Percentiles rank a stretch among this genome's conserved stretches.
These are phyloP conservation scores for Leishmania braziliensis DNA, from an alignment of 208 protist genomes.

Conservation along the genomic window DNA sequence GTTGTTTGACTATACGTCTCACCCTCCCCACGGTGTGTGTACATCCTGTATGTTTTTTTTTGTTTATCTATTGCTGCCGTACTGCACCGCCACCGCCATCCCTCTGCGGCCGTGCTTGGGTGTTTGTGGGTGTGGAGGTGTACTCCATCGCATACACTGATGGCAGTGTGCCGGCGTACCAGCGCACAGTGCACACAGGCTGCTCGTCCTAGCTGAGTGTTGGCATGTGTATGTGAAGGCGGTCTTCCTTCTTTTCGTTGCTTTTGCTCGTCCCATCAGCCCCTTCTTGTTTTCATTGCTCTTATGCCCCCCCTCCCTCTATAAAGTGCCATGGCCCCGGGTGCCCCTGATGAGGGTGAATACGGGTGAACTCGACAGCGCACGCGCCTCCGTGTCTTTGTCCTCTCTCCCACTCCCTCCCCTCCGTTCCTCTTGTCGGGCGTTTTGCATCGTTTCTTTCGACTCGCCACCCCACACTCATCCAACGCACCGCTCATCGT, in stretches of 20 bases:
- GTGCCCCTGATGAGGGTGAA: background rate
- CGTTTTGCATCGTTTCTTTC: background rate
- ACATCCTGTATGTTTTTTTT: constrained; percentile 1
- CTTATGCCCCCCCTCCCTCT: background rate
- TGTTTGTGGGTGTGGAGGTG: background rate
- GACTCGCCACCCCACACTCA: background rate
- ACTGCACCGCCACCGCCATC: no score
- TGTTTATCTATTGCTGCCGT: background rate
- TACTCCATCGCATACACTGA: background rate
- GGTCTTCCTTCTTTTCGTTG: background rate
- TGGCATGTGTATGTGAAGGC: background rate
- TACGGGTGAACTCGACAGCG: background rate
- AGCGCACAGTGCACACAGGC: background rate
- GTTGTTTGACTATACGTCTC: no score
- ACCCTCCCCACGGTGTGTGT: background rate
- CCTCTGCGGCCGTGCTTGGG: background rate
- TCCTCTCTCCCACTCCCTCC: background rate
- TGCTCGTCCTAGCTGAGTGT: background rate
- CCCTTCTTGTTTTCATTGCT: background rate
- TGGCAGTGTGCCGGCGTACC: background rate
- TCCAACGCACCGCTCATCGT: background rate
- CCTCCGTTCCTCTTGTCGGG: background rate
- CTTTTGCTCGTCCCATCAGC: background rate
- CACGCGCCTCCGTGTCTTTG: background rate
- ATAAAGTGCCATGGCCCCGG: background rate